A percentile compares a stretch with the other conserved stretches of the same genome.
Conservation (phyloP, 176 grass and related monocot species). For the Urochloa ruziziensis region DNA sequence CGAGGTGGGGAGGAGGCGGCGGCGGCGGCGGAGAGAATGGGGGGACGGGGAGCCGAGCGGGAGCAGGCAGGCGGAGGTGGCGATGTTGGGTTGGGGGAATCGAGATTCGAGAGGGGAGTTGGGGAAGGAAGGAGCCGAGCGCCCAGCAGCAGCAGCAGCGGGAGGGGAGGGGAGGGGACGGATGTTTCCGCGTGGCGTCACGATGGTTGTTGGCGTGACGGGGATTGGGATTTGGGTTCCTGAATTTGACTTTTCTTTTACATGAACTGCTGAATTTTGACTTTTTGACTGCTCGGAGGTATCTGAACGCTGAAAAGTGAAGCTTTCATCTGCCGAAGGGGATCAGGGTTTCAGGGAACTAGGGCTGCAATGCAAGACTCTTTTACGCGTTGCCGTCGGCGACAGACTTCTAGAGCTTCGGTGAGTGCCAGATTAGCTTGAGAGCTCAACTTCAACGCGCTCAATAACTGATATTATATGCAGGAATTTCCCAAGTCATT, state of each 20-base stretch:
- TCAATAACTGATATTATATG: no score
- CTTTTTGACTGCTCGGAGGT: neutral
- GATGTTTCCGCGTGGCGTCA: slow-evolving; percentile 4
- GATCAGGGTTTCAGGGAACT: no score
- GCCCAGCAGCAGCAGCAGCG: no score
- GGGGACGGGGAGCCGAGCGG: neutral
- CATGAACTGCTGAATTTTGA: neutral
- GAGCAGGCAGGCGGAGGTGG: neutral
- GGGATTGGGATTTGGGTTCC: neutral
- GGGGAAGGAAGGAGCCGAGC: neutral
- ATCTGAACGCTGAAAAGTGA: no score
- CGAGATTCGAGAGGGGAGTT: neutral
- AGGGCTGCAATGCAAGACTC: neutral
- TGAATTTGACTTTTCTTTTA: neutral
- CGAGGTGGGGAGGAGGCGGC: neutral
- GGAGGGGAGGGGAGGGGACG: neutral
- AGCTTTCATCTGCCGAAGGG: neutral
- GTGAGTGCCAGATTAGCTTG: no score
- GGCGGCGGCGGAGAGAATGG: neutral
- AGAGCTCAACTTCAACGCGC: no score
- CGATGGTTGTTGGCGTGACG: neutral
- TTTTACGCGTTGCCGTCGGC: neutral
- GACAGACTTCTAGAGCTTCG: no score
- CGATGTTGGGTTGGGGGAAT: neutral
- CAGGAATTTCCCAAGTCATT: no score